Conservation (phyloP, 2,329 filamentous ascomycete species). For the Nothopassalora personata region DNA sequence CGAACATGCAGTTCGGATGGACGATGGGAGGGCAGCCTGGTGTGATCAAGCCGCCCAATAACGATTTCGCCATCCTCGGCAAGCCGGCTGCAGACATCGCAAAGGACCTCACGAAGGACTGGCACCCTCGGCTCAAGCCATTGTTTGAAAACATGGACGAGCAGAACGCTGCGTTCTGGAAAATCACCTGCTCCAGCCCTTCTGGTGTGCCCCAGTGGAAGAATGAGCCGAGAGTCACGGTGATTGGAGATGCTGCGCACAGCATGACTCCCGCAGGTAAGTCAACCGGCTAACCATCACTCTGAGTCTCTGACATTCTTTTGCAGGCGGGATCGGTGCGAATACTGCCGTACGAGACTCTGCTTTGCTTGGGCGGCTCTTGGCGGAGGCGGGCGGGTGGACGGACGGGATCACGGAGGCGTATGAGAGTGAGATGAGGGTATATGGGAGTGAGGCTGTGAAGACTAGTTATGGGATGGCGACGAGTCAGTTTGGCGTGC, state of each 20-base stretch:
- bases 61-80: conserved; percentile 56
- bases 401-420: conserved; percentile 34
- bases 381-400: conserved; percentile 50
- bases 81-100: conserved; percentile 53
- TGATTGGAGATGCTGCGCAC: conserved; percentile 55
- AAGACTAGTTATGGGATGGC: conserved; percentile 50
- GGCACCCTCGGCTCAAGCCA: conserved; percentile 53
- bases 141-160: conserved; percentile 56
- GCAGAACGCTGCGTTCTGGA: conserved; percentile 59
- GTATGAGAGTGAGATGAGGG: conserved; percentile 39
- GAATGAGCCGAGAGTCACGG: conserved; percentile 54
- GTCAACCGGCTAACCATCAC: not conserved
- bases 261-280: conserved; percentile 49
- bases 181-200: conserved; percentile 59
- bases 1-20: conserved; percentile 56
- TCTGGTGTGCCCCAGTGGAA: conserved; percentile 56
- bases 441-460: conserved; percentile 55
- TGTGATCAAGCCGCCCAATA: conserved; percentile 53
- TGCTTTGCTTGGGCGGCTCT: conserved; percentile 49
- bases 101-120: conserved; percentile 49
- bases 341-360: conserved; percentile 55
- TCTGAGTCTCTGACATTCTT: not conserved
- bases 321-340: conserved; percentile 50
- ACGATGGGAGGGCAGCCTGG: conserved; percentile 57
- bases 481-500: conserved; percentile 34